Evolutionary conservation across 805 yeast species (phyloP), one percentile per base, ranked within the genome.

Genomic region (Jamesozyma jinghongensis): DNA sequence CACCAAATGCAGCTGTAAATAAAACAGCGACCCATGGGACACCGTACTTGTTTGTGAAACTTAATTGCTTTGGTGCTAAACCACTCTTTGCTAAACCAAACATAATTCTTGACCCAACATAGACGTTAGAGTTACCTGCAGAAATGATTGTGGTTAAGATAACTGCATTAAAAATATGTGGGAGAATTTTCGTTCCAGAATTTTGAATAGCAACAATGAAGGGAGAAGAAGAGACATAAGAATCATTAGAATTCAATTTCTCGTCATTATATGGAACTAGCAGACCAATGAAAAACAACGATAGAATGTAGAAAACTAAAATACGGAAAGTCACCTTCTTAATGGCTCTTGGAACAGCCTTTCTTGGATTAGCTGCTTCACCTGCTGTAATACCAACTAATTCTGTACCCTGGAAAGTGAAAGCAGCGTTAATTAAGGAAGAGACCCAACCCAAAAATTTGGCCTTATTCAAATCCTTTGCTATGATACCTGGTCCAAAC

Each of bases 331-430:
- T 70, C 30, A 81, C 86, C 51, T 79, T 79, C 55, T 73, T 77
- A 55, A 81, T 78, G 29, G 88, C 86, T 37, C 72, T 71, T 44
- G 88, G 87, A 43, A 81, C 80, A 20, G 84, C 65, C 48, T 74
- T 77, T 59, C 79, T 67, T 42, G 88, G 87, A 57, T 78, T 78
- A 22, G 70, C 69, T 38, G 81, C 70, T 62, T 82, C 92, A 62
- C 87, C 86, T 27, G 84, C 83, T 3, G 85, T 69, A 41, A 82
- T 69, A 61, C 87, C 88, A 18, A 80, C 77, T 57, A 80, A 68
- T 59, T 82, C 92, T 37, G 82, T 79, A 61, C 88, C 88, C 64
- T 81, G 87, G 60, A 73, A 81, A 20, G 88, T 81, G 68, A 82
- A 82, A n/a, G 84, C 82, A 29, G 88, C 85, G 42, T 74, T 75